Conservation (phyloP, 129 eudicot species). For the Helianthus annuus region HanXRQr2.0-SUNRISE NC_035438.2:103100397-103100896, state of each 20-base stretch:
- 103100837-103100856: not conserved
- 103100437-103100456: too few species aligned
- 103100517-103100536: slow-evolving; percentile 70
- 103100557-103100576: slow-evolving; percentile 80
- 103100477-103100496: too few species aligned
- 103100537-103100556: slow-evolving; percentile 95
- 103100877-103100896: slow-evolving; percentile 88
- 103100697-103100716: slow-evolving; percentile 58
- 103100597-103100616: slow-evolving; percentile 89
- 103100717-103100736: slow-evolving; percentile 97
- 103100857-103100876: slow-evolving; percentile 70
- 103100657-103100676: slow-evolving; percentile 29
- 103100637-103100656: not conserved
- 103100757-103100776: slow-evolving; percentile 83
- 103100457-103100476: not conserved
- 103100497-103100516: not conserved
- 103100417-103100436: too few species aligned
- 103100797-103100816: not conserved
- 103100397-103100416: too few species aligned
- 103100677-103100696: slow-evolving; percentile 81
- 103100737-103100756: slow-evolving; percentile 90
- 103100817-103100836: slow-evolving; percentile 3
- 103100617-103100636: not conserved
- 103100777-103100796: slow-evolving; percentile 53
- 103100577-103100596: slow-evolving; percentile 86